These are phyloP conservation scores for Bryopsis sp. DNA, from an alignment of 139 green algal species.

Conservation along the genomic window DNA sequence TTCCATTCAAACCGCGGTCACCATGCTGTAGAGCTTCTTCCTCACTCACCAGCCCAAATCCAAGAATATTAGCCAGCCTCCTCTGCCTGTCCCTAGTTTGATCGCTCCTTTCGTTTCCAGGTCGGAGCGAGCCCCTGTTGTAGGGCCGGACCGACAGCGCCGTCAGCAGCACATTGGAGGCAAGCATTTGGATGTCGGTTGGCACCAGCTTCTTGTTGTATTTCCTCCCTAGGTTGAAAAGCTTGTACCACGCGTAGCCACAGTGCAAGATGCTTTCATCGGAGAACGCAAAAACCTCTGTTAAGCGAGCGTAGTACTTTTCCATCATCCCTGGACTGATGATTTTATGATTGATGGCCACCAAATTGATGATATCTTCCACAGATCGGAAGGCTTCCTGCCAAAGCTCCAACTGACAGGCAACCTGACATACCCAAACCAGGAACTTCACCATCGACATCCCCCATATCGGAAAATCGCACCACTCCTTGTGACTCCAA, in stretches of 20 bases:
- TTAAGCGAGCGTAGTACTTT: constrained; percentile 89
- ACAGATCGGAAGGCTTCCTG: constrained; percentile 96
- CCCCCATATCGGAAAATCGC: not conserved
- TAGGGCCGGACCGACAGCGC: constrained; percentile 87
- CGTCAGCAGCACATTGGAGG: constrained; percentile 82
- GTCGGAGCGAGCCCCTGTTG: constrained; percentile 37
- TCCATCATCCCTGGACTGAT: constrained; percentile 92
- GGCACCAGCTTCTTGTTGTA: constrained; percentile 79
- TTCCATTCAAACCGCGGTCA: no score
- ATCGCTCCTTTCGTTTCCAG: constrained; percentile 45
- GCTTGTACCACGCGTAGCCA: constrained; percentile 89
- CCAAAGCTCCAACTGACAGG: constrained; percentile 95
- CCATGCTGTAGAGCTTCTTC: no score
- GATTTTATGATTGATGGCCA: constrained; percentile 70
- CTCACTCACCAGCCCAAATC: constrained; percentile 59
- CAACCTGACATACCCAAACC: constrained; percentile 43
- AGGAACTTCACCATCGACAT: not conserved
- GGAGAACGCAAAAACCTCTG: constrained; percentile 81
- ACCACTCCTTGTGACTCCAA: not conserved
- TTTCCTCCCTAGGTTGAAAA: constrained; percentile 76
- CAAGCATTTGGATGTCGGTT: constrained; percentile 64
- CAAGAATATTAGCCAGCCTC: constrained; percentile 91
- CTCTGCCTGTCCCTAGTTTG: constrained; percentile 76
- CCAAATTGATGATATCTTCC: constrained; percentile 94
- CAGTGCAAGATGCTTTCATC: constrained; percentile 81